Evolutionary conservation across 495 filamentous ascomycete genomes (phyloP), one percentile per base, ranked within the genome.

Genomic region (Glarea lozoyensis): DNA sequence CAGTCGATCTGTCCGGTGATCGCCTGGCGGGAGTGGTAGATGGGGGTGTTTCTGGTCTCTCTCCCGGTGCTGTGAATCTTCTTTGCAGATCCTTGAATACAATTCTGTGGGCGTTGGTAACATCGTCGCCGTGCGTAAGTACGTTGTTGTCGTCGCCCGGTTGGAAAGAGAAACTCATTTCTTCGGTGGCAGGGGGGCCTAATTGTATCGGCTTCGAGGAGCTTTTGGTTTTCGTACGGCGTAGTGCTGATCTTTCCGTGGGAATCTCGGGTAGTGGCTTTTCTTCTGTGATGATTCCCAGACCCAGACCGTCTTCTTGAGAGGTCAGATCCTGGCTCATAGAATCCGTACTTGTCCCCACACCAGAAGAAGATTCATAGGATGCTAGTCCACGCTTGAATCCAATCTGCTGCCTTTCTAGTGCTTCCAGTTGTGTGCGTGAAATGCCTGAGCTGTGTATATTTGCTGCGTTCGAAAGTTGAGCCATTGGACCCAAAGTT

Each of bases 111-210:
- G 17, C 22, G 17, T 21, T 37, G 4, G 10, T 6, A 7, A 37
- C 15, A 5, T 37, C 6, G 35, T 19, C 16, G 19, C 35, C 7
- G 10, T 19, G 30, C 4, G 31, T 24, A 13, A 37, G 13, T 20
- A 49, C 17, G n/a, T 24, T 29, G 20, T 7, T 40, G 19, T 55
- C 52, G 35, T 55, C 52, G 6, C 52, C 52, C 12, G 52, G 43
- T 10, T 42, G 27, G 17, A 50, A 55, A 2, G 52, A 55, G 22
- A 55, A 55, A 2, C 39, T 33, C 36, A 43, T 44, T 16, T 43
- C 21, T 16, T 27, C 11, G 2, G 7, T 12, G 23, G 12, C 10
- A 20, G 6, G 10, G 34, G 4, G 35, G 10, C 18, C 16, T 3
- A 11, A 7, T 10, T 29, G 25, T 20, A 31, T 16, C 38, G 10